Conservation (phyloP, 2,329 filamentous ascomycete genomes). For the Pseudogymnoascus verrucosus region DNA sequence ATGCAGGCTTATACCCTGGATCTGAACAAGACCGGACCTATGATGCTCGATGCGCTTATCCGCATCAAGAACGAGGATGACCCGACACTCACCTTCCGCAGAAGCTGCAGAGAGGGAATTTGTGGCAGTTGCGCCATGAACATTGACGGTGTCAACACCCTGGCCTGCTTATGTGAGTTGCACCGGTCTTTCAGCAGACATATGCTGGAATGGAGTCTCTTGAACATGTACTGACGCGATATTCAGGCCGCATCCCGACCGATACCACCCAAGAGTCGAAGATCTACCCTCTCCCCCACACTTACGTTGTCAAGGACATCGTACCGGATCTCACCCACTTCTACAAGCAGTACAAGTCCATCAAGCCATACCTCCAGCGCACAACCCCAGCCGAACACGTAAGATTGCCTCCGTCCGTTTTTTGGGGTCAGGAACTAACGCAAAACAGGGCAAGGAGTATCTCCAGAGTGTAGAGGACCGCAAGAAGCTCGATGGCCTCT, state of each 20-base stretch:
- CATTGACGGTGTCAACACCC: slow-evolving; percentile 96
- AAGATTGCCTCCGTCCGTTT: slow-evolving; percentile 33
- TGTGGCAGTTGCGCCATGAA: slow-evolving; percentile 99
- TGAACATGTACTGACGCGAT: slow-evolving; percentile 23
- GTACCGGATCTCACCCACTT: slow-evolving; percentile 97
- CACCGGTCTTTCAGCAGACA: slow-evolving; percentile 1
- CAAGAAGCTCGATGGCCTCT: slow-evolving; percentile 93
- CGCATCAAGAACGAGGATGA: slow-evolving; percentile 99
- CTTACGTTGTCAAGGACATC: slow-evolving; percentile 98
- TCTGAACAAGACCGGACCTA: slow-evolving; percentile 97
- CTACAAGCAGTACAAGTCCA: slow-evolving; percentile 99
- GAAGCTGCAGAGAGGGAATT: slow-evolving; percentile 96
- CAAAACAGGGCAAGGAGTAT: slow-evolving; percentile 73
- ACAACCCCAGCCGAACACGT: slow-evolving; percentile 78
- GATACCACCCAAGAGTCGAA: slow-evolving; percentile 75
- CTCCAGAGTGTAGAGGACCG: slow-evolving; percentile 87
- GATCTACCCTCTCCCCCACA: slow-evolving; percentile 97
- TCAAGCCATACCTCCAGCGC: slow-evolving; percentile 96
- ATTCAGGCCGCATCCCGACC: slow-evolving; percentile 79
- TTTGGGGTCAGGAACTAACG: slow-evolving; percentile 11
- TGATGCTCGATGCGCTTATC: slow-evolving; percentile 95
- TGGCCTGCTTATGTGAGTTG: slow-evolving; percentile 89
- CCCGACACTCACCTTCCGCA: slow-evolving; percentile 89
- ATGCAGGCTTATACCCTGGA: slow-evolving; percentile 96
- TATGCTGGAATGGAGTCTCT: neutral